phyloP scores from a whole-genome alignment of 768 basidiomycete genomes.

The Tylopilus vinaceipallidus region DNA sequence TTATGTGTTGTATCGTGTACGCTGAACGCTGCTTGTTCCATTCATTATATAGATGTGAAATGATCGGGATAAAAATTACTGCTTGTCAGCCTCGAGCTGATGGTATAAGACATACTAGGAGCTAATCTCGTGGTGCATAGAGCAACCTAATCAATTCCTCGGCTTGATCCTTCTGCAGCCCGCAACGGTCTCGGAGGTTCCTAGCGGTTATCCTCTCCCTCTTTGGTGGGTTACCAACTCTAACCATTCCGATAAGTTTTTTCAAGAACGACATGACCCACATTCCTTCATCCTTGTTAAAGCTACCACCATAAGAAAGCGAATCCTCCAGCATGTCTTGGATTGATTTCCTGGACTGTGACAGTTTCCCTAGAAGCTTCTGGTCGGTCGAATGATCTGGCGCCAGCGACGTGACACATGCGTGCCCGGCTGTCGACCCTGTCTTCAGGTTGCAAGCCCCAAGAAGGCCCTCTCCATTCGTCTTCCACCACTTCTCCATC shows the following conservation, averaged over 20 bases:
- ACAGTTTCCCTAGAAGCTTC: slow-evolving; percentile 5
- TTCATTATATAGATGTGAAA: background rate
- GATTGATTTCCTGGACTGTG: slow-evolving; percentile 14
- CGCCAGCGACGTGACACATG: slow-evolving; percentile 28
- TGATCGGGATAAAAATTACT: background rate
- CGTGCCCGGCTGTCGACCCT: slow-evolving; percentile 22
- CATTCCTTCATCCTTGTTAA: slow-evolving; percentile 11
- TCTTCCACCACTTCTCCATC: slow-evolving; percentile 36
- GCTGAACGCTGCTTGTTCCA: background rate
- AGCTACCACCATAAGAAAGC: slow-evolving; percentile 14
- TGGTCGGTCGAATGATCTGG: background rate
- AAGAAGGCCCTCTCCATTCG: slow-evolving; percentile 16
- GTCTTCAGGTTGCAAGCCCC: slow-evolving; percentile 7
- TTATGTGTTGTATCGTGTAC: slow-evolving; percentile 1
- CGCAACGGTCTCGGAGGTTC: slow-evolving; percentile 16
- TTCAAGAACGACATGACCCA: slow-evolving; percentile 28
- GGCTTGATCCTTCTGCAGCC: slow-evolving; percentile 19
- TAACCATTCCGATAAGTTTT: slow-evolving; percentile 17
- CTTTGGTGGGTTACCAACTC: slow-evolving; percentile 1
- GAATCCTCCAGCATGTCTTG: slow-evolving; percentile 23
- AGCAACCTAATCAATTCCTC: slow-evolving; percentile 15
- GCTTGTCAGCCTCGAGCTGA: slow-evolving; percentile 1
- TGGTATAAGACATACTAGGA: background rate
- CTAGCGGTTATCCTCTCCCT: slow-evolving; percentile 9
- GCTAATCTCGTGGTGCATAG: slow-evolving; percentile 1